Percentiles rank a stretch among this genome's conserved stretches.
These are phyloP conservation scores for Grosmannia clavigera DNA, from an alignment of 2,329 filamentous ascomycete genomes.

Conservation along the genomic window DNA sequence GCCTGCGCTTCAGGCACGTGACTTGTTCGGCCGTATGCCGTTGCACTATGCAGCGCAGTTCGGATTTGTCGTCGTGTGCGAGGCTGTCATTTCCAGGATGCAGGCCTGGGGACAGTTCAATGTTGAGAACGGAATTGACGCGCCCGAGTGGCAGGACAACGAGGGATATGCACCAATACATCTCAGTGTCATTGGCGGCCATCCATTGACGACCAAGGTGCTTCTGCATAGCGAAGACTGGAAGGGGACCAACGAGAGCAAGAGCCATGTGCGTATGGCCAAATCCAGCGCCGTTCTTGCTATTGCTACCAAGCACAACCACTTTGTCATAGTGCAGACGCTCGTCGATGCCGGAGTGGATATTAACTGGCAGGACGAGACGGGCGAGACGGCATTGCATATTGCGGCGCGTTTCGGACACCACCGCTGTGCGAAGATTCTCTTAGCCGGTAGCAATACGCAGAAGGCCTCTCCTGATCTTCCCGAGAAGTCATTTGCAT, in stretches of 20 bases:
- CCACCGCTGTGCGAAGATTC: slow-evolving; percentile 61
- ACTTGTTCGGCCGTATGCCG: slow-evolving; percentile 71
- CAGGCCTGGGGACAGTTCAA: slow-evolving; percentile 82
- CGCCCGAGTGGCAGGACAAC: slow-evolving; percentile 76
- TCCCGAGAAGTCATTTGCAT: slow-evolving; percentile 72
- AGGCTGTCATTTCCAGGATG: slow-evolving; percentile 79
- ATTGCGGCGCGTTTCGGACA: slow-evolving; percentile 84
- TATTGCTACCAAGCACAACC: slow-evolving; percentile 80
- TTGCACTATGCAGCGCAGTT: slow-evolving; percentile 93
- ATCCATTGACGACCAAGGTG: slow-evolving; percentile 71
- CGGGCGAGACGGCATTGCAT: slow-evolving; percentile 84
- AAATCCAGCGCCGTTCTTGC: slow-evolving; percentile 82
- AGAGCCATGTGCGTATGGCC: slow-evolving; percentile 53
- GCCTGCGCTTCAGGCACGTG: slow-evolving; percentile 51
- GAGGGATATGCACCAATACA: slow-evolving; percentile 88
- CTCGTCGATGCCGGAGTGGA: slow-evolving; percentile 84
- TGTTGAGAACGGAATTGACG: slow-evolving; percentile 75
- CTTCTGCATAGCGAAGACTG: slow-evolving; percentile 72
- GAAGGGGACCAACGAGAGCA: slow-evolving; percentile 50
- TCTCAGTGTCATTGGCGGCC: slow-evolving; percentile 82
- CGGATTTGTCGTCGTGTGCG: slow-evolving; percentile 81
- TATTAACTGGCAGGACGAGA: slow-evolving; percentile 84
- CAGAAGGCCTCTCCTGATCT: slow-evolving; percentile 56
- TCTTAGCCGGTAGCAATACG: slow-evolving; percentile 53
- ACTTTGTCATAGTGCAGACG: slow-evolving; percentile 69